Evolutionary conservation across 441 rosid genomes (phyloP), one percentile per base, ranked within the genome.

Genomic region (Adansonia rubrostipa): DNA sequence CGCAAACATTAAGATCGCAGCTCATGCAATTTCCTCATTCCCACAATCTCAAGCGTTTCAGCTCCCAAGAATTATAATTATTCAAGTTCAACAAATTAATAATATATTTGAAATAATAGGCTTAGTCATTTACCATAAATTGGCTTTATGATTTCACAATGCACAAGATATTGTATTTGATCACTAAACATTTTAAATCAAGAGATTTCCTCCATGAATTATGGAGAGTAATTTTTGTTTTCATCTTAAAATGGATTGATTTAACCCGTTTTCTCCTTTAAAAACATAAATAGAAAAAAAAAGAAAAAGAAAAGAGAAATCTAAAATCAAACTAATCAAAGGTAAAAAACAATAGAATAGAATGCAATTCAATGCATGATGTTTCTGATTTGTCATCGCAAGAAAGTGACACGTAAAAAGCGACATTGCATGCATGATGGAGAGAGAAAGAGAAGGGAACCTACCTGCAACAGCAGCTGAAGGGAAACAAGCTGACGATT

Each of bases 401-500:
- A 78, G n/a, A 74, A 72, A 20, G 60, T 65, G 84, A 78, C 80
- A 44, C 77, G 82, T 71, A 28, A 8, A 72, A 81, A 58, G 73
- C 20, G 19, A 62, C 61, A 75, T 2, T 0, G 61, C 70, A 70
- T 47, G 80, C 58, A 42, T 13, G 19, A 58, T 9, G 42, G 40
- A 28, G 78, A 70, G 81, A 74, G 79, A 57, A 67, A 70, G 69
- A 28, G 58, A 24, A 3, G 54, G 42, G 7, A 24, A n/a, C 14
- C 17, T 51, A 91, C 93, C 93, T 92, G 91, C 68, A 89, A 82
- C 83, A 90, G 89, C 75, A 85, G 81, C 2, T 92, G 89, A 64
- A 92, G 86, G 1, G 93, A 86, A 1, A 80, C 7, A 76, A 92
- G 88, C 19, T 87, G 82, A 0, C 77, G 77, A 65, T 82, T 89